Evolutionary conservation across 2,329 filamentous ascomycete species (phyloP).

Genomic region (Phaeosphaeria sp.): DNA sequence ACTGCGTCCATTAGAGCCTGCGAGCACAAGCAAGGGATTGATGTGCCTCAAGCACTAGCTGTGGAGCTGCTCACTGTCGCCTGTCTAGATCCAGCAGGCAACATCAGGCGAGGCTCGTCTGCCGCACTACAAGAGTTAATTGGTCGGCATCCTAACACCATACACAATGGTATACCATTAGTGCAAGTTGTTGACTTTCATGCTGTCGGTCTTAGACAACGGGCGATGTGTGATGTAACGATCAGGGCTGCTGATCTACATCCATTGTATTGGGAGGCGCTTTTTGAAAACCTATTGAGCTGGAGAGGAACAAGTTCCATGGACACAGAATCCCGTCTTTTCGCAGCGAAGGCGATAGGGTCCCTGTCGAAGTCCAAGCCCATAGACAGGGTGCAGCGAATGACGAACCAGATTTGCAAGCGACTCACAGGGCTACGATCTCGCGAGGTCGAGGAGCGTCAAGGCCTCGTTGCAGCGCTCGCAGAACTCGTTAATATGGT

Average conservation of each 20-base stretch:
- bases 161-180: constrained; percentile 80
- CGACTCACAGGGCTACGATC: constrained; percentile 57
- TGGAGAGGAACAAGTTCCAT: constrained; percentile 90
- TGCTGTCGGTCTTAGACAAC: constrained; percentile 82
- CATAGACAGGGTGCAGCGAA: constrained; percentile 47
- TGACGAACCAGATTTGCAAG: constrained; percentile 49
- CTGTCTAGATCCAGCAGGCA: constrained; percentile 87
- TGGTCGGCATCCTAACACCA: constrained; percentile 86
- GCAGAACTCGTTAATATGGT: constrained; percentile 28
- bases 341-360: constrained; percentile 74
- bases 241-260: constrained; percentile 71
- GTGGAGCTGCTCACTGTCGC: constrained; percentile 81
- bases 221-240: constrained; percentile 81
- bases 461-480: constrained; percentile 69
- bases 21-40: constrained; percentile 47
- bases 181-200: constrained; percentile 95
- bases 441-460: constrained; percentile 72
- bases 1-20: constrained; percentile 51
- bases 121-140: constrained; percentile 94
- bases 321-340: constrained; percentile 75
- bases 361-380: constrained; percentile 54
- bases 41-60: constrained; percentile 76
- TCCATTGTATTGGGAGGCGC: constrained; percentile 67
- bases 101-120: constrained; percentile 90
- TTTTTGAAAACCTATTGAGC: constrained; percentile 73